A percentile compares a stretch with the other conserved stretches of the same genome.
Evolutionary conservation across 2,329 filamentous ascomycete genomes (phyloP).

Genomic region (Hirsutella rhossiliensis): DNA sequence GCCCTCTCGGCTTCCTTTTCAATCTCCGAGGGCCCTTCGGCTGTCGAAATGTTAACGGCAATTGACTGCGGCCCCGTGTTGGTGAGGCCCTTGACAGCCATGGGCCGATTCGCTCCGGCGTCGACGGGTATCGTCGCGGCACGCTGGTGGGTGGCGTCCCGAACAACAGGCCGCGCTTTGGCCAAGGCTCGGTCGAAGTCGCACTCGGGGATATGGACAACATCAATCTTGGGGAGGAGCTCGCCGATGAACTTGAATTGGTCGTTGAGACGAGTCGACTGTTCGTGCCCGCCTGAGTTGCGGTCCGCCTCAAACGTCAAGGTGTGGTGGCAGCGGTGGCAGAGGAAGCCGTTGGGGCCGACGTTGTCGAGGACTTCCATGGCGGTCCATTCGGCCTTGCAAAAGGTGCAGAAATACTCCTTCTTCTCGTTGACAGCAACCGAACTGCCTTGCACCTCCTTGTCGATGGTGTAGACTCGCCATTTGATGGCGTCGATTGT

Average conservation of each 20-base stretch:
- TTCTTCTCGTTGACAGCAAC: constrained; percentile 77
- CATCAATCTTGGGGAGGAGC: constrained; percentile 64
- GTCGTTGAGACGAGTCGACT: constrained; percentile 62
- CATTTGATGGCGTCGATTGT: constrained; percentile 96
- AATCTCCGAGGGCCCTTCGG: constrained; percentile 52
- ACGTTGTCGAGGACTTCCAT: constrained; percentile 78
- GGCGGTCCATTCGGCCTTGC: constrained; percentile 75
- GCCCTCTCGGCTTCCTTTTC: constrained; percentile 52
- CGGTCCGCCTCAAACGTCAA: constrained; percentile 56
- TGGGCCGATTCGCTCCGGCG: constrained; percentile 40
- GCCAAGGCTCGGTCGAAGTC: constrained; percentile 59
- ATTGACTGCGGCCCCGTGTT: constrained; percentile 58
- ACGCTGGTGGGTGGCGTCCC: constrained; percentile 56
- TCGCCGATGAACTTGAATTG: constrained; percentile 71
- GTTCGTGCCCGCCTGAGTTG: constrained; percentile 58
- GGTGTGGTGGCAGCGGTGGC: constrained; percentile 60
- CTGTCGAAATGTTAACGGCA: constrained; percentile 55
- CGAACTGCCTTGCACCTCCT: constrained; percentile 74
- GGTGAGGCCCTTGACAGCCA: constrained; percentile 56
- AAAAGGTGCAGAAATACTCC: constrained; percentile 76
- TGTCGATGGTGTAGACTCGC: constrained; percentile 78
- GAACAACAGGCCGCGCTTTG: constrained; percentile 49
- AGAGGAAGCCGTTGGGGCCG: constrained; percentile 63
- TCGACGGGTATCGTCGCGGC: constrained; percentile 48
- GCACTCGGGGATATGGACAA: constrained; percentile 60